Evolutionary conservation across 306 rosid genomes (phyloP).

Genomic region (Gleditsia sinensis): DNA sequence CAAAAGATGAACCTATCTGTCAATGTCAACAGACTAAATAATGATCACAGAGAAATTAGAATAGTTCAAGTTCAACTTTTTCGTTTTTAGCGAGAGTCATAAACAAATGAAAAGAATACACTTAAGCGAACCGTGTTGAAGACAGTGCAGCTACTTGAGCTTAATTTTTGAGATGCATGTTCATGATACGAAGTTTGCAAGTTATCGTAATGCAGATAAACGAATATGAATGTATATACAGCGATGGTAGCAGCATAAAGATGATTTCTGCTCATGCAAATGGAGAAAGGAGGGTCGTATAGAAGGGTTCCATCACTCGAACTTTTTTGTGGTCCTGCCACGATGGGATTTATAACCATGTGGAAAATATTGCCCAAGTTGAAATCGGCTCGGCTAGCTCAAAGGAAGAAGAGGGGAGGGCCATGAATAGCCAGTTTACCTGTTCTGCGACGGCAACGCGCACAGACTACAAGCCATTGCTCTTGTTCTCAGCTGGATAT

Average conservation of each 20-base stretch:
- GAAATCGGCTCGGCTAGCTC: not conserved
- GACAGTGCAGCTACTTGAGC: too few species aligned
- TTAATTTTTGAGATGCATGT: too few species aligned
- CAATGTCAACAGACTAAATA: slow-evolving; percentile 12
- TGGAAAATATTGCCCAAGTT: not conserved
- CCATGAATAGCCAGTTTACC: not conserved
- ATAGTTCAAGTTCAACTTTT: not conserved
- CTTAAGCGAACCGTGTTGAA: too few species aligned
- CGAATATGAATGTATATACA: too few species aligned
- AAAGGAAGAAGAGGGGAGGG: not conserved
- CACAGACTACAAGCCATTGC: slow-evolving; percentile 24
- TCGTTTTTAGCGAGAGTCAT: too few species aligned
- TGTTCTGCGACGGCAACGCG: slow-evolving; percentile 25
- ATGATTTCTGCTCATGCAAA: not conserved
- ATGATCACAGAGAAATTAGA: not conserved
- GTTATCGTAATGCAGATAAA: too few species aligned
- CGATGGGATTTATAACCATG: not conserved
- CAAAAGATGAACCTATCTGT: slow-evolving; percentile 22
- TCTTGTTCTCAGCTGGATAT: slow-evolving; percentile 35
- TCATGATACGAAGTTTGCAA: too few species aligned
- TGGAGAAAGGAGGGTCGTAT: not conserved
- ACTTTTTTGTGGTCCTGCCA: not conserved
- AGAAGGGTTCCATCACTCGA: not conserved
- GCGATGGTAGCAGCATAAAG: not conserved
- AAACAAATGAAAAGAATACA: too few species aligned